phyloP scores from a whole-genome alignment of 2,329 filamentous ascomycete species.

The Grosmannia clavigera region DNA sequence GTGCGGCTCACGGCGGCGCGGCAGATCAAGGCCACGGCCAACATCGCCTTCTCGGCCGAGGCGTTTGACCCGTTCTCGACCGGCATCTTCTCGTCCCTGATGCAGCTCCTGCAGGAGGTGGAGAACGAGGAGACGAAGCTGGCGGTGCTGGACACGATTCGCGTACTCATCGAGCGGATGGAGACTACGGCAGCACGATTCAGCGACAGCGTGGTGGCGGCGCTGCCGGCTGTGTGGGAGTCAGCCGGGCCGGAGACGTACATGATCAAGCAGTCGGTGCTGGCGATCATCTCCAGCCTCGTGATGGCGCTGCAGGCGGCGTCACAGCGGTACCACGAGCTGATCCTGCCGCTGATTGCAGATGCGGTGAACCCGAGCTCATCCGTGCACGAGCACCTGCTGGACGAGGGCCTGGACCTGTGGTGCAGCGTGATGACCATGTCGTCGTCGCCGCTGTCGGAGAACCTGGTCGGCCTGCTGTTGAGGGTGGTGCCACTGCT shows the following conservation, averaged over 20 bases:
- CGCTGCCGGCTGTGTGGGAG: slow-evolving; percentile 75
- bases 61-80: slow-evolving; percentile 67
- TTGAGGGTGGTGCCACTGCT: slow-evolving; percentile 54
- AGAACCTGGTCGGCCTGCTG: slow-evolving; percentile 50
- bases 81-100: slow-evolving; percentile 58
- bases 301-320: slow-evolving; percentile 74
- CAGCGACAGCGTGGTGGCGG: slow-evolving; percentile 69
- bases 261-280: slow-evolving; percentile 85
- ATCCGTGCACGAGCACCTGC: slow-evolving; percentile 64
- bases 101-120: slow-evolving; percentile 67
- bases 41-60: slow-evolving; percentile 67
- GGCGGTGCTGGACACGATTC: slow-evolving; percentile 75
- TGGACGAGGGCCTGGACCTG: slow-evolving; percentile 84
- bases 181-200: slow-evolving; percentile 57
- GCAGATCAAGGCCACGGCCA: slow-evolving; percentile 66
- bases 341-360: slow-evolving; percentile 72
- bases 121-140: slow-evolving; percentile 82
- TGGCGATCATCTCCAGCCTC: slow-evolving; percentile 72
- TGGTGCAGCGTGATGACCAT: slow-evolving; percentile 67
- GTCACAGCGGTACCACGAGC: slow-evolving; percentile 63
- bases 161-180: slow-evolving; percentile 67
- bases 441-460: slow-evolving; percentile 47
- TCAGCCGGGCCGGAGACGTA: slow-evolving; percentile 68
- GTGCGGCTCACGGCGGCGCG: slow-evolving; percentile 84
- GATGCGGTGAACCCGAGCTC: slow-evolving; percentile 69